Evolutionary conservation across 768 basidiomycete species (phyloP).

Genomic region (Rhodotorula graminis): DNA sequence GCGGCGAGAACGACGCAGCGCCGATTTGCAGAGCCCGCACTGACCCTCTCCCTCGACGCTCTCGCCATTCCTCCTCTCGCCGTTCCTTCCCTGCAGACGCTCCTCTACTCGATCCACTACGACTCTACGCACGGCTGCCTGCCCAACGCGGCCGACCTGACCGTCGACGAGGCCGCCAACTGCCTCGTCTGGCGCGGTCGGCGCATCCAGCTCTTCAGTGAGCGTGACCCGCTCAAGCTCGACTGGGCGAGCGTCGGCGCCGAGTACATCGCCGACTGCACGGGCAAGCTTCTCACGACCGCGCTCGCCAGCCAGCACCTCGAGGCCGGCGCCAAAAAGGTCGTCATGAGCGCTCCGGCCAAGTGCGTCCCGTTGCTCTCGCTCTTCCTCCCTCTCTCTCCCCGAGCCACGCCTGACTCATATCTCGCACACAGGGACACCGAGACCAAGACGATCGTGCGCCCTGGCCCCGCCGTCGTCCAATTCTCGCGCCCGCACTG

Average conservation of each 20-base stretch:
- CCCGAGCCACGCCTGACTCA: too few species aligned
- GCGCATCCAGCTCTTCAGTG: conserved; percentile 40
- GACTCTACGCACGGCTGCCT: conserved; percentile 47
- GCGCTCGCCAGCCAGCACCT: conserved; percentile 43
- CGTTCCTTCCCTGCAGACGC: background rate
- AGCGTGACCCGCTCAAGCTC: conserved; percentile 45
- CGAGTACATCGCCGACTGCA: conserved; percentile 46
- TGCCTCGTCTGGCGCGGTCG: conserved; percentile 18
- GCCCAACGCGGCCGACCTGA: conserved; percentile 37
- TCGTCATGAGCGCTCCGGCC: conserved; percentile 48
- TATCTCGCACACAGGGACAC: conserved; percentile 35
- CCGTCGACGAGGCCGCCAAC: conserved; percentile 23
- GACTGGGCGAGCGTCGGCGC: conserved; percentile 45
- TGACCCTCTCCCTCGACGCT: too few species aligned
- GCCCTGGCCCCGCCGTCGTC: too few species aligned
- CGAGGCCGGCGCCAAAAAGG: conserved; percentile 44
- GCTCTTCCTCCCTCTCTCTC: too few species aligned
- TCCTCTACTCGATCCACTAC: conserved; percentile 46
- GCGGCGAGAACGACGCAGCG: too few species aligned
- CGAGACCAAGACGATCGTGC: conserved; percentile 40
- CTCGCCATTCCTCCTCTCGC: too few species aligned
- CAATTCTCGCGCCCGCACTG: background rate
- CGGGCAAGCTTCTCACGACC: conserved; percentile 45
- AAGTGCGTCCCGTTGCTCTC: conserved; percentile 16
- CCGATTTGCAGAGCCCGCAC: too few species aligned